Evolutionary conservation across 108 stramenopile species (phyloP).

Genomic region (Mayamaea pseudoterrestris): DNA sequence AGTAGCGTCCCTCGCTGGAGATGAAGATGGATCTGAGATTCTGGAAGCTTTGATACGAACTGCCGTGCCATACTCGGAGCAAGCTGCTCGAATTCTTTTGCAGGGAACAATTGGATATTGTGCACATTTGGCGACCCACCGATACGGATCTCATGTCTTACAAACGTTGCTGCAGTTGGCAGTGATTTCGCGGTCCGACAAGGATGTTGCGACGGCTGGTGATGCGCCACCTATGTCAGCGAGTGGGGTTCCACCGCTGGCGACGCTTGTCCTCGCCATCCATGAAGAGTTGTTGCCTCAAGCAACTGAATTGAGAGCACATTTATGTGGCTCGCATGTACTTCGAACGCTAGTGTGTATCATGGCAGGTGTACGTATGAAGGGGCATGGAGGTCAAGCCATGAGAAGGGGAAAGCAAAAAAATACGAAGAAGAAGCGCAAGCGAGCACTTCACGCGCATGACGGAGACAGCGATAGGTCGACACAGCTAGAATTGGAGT

Average conservation of each 20-base stretch:
- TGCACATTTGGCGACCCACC: constrained; percentile 63
- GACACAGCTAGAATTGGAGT: not conserved
- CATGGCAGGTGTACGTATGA: constrained; percentile 19
- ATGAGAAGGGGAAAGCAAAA: constrained; percentile 56
- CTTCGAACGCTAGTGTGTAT: constrained; percentile 61
- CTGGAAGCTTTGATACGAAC: constrained; percentile 60
- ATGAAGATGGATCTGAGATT: constrained; percentile 52
- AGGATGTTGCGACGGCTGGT: constrained; percentile 32
- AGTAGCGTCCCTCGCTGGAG: constrained; percentile 71
- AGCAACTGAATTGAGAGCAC: constrained; percentile 47
- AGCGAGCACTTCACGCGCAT: too few species aligned
- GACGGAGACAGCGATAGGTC: constrained; percentile 6
- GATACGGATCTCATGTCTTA: constrained; percentile 76
- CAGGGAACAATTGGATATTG: constrained; percentile 42
- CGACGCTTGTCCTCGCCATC: constrained; percentile 26
- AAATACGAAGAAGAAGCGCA: constrained; percentile 57
- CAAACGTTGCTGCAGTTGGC: constrained; percentile 60
- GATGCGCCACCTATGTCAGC: constrained; percentile 30
- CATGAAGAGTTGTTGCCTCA: constrained; percentile 48
- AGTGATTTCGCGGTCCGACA: constrained; percentile 8
- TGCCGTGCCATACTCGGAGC: constrained; percentile 42
- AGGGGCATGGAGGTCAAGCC: constrained; percentile 23
- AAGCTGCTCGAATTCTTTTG: constrained; percentile 46
- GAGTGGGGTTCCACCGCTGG: constrained; percentile 13
- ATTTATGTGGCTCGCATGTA: constrained; percentile 80